These are phyloP conservation scores for Taphrina flavorubra DNA, from an alignment of 1,139 yeast species.

Conservation along the genomic window DNA sequence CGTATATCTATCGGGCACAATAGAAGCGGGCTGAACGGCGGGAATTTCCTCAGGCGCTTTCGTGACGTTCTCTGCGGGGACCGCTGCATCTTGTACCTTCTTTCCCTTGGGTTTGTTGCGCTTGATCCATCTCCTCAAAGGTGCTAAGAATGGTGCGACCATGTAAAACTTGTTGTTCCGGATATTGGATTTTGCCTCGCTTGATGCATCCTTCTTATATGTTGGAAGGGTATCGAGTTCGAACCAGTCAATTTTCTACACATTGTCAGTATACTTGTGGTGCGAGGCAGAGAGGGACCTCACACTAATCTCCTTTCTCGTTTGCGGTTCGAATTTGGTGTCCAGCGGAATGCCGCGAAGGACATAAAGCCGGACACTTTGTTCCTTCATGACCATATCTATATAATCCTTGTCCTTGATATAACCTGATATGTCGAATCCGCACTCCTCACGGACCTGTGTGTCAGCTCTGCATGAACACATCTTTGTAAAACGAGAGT, in stretches of 20 bases:
- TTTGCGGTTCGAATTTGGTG: constrained; percentile 74
- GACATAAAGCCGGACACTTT: constrained; percentile 82
- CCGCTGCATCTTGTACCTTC: constrained; percentile 1
- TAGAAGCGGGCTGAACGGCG: neutral
- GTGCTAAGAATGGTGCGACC: constrained; percentile 53
- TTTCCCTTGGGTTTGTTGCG: constrained; percentile 35
- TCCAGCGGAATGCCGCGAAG: constrained; percentile 81
- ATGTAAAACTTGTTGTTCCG: constrained; percentile 49
- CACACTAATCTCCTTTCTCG: constrained; percentile 79
- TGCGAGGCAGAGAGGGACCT: constrained; percentile 5
- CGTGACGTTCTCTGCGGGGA: neutral
- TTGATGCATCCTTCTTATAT: constrained; percentile 48
- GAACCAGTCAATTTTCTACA: constrained; percentile 64
- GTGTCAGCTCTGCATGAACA: neutral
- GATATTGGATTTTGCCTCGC: constrained; percentile 41
- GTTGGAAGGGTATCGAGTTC: constrained; percentile 59
- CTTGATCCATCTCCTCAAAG: constrained; percentile 45
- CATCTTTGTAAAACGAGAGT: neutral
- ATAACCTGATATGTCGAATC: constrained; percentile 75
- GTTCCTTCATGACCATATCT: constrained; percentile 81
- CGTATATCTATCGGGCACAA: neutral
- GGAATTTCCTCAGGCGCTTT: neutral
- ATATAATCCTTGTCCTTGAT: constrained; percentile 73
- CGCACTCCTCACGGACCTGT: constrained; percentile 81
- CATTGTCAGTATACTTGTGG: neutral